phyloP scores from a whole-genome alignment of 2,329 filamentous ascomycete species.

The Nemania sp. region DNA sequence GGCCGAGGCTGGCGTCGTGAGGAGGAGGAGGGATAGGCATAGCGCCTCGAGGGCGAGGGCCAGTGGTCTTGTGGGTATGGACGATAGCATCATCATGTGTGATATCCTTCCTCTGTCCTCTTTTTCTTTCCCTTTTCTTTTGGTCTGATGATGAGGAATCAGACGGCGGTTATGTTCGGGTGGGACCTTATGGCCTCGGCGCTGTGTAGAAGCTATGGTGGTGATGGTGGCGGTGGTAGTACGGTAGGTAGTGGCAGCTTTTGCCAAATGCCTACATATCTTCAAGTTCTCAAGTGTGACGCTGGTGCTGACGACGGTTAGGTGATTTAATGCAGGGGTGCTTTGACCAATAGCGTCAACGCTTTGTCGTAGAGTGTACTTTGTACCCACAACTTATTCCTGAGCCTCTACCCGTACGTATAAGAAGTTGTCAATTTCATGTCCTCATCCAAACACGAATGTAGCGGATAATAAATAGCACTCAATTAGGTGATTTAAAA shows the following conservation, averaged over 20 bases:
- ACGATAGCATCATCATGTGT: slow-evolving; percentile 11
- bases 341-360: slow-evolving; percentile 17
- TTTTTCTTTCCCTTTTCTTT: neutral
- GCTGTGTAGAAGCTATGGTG: too few relatives aligned
- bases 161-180: neutral
- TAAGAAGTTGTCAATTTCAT: too few relatives aligned
- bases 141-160: neutral
- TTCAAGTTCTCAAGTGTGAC: slow-evolving; percentile 7
- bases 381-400: too few relatives aligned
- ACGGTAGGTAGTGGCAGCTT: too few relatives aligned
- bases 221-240: neutral
- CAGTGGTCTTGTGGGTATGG: slow-evolving; percentile 25
- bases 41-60: slow-evolving; percentile 42
- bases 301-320: neutral
- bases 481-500: too few relatives aligned
- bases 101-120: neutral
- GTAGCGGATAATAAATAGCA: too few relatives aligned
- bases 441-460: too few relatives aligned
- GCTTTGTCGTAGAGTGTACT: neutral
- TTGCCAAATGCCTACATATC: too few relatives aligned
- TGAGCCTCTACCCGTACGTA: too few relatives aligned
- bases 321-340: slow-evolving; percentile 1
- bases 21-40: slow-evolving; percentile 36
- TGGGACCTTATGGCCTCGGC: slow-evolving; percentile 7
- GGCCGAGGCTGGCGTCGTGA: slow-evolving; percentile 30